Percentiles rank a stretch among this genome's conserved stretches.
phyloP scores from a whole-genome alignment of 768 basidiomycete genomes.

The Clavulina sp. region DNA sequence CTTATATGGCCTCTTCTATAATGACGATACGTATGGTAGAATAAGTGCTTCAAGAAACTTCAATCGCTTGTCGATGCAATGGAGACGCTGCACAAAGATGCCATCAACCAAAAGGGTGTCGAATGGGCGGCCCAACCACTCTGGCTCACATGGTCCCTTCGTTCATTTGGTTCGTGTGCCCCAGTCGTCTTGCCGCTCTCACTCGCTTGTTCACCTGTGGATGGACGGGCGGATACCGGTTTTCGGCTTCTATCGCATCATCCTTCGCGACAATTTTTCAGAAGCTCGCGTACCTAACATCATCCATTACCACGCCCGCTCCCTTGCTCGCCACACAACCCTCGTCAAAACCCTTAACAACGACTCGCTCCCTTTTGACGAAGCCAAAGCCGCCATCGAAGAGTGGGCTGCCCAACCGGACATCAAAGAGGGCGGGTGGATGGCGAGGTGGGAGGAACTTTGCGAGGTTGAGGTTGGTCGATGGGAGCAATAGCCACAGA shows the following conservation, averaged over 20 bases:
- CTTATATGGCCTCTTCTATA: background rate
- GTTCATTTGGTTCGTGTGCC: slow-evolving; percentile 52
- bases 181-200: too few species aligned
- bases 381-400: slow-evolving; percentile 40
- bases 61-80: slow-evolving; percentile 42
- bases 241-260: background rate
- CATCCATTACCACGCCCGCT: slow-evolving; percentile 47
- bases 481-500: too few species aligned
- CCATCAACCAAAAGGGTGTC: slow-evolving; percentile 52
- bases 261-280: slow-evolving; percentile 14
- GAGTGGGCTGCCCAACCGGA: slow-evolving; percentile 55
- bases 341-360: slow-evolving; percentile 40
- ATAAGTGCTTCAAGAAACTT: slow-evolving; percentile 56
- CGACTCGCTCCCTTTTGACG: slow-evolving; percentile 54
- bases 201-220: slow-evolving; percentile 1
- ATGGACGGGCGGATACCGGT: background rate
- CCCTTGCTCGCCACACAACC: slow-evolving; percentile 36
- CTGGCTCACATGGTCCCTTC: slow-evolving; percentile 70
- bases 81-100: slow-evolving; percentile 48
- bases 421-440: slow-evolving; percentile 53
- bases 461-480: slow-evolving; percentile 60
- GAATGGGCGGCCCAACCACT: slow-evolving; percentile 56
- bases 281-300: slow-evolving; percentile 39
- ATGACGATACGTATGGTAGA: slow-evolving; percentile 22
- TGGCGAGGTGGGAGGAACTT: slow-evolving; percentile 57